A percentile compares a stretch with the other conserved stretches of the same genome.
phyloP scores from a whole-genome alignment of 78 protist species.

The Dictyostelium capitatum region DNA sequence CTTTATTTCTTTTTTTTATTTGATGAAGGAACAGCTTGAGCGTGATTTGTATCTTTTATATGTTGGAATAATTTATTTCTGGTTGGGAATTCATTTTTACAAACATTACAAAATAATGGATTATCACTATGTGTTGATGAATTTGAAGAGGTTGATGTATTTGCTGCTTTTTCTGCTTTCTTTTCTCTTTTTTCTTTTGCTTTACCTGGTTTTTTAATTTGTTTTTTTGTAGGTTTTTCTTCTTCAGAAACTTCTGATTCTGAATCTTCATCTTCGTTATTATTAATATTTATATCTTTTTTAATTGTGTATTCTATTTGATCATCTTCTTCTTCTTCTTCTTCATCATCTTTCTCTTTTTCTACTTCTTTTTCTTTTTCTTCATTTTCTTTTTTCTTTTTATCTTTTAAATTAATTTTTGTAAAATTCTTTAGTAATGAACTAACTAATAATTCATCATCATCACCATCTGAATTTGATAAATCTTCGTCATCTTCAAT shows the following conservation, averaged over 20 bases:
- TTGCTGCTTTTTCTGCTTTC: conserved; percentile 56
- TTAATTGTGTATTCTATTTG: conserved; percentile 22
- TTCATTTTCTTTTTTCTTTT: conserved; percentile 10
- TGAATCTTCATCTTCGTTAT: conserved; percentile 8
- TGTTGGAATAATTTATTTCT: conserved; percentile 77
- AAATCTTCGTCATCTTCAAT: not conserved
- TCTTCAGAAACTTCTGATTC: not conserved
- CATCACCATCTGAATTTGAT: conserved; percentile 25
- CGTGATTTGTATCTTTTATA: conserved; percentile 80
- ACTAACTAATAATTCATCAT: conserved; percentile 20
- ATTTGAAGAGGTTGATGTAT: not conserved
- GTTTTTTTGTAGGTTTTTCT: not conserved
- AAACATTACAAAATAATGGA: conserved; percentile 59
- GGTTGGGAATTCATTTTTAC: conserved; percentile 43
- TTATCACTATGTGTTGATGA: not conserved
- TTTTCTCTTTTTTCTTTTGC: conserved; percentile 75
- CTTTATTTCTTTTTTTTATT: conserved; percentile 24
- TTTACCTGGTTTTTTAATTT: conserved; percentile 35
- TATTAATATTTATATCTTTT: not conserved
- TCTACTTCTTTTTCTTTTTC: not conserved
- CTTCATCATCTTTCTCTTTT: not conserved
- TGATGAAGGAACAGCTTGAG: conserved; percentile 57
- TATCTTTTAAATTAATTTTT: not conserved
- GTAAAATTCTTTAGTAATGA: conserved; percentile 24
- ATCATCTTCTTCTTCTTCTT: not conserved